Percentiles rank a stretch among this genome's conserved stretches.
Evolutionary conservation across 192 early-diverging fungal genomes (phyloP).

Genomic region (Podochytrium sp.): DNA sequence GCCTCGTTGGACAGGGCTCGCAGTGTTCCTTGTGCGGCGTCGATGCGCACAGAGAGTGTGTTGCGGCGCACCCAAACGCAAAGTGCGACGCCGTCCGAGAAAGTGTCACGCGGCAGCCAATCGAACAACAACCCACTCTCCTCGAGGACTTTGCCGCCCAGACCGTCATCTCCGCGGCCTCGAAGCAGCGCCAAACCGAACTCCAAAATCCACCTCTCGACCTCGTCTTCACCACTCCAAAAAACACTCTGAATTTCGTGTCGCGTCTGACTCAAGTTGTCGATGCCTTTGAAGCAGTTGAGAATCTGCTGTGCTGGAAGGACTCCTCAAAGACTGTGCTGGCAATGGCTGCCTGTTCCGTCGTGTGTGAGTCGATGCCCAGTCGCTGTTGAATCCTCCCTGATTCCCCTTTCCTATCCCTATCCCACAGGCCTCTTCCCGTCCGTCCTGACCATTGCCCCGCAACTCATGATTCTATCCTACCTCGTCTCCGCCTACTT

Average conservation of each 20-base stretch:
- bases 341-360: constrained; percentile 35
- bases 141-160: constrained; percentile 51
- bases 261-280: constrained; percentile 67
- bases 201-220: constrained; percentile 60
- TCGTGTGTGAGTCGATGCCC: constrained; percentile 46
- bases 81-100: background rate
- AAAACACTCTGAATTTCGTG: constrained; percentile 73
- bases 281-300: constrained; percentile 61
- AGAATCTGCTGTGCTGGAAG: constrained; percentile 72
- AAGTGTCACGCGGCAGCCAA: background rate
- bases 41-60: constrained; percentile 22
- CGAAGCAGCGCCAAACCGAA: constrained; percentile 43
- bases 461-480: constrained; percentile 55
- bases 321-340: constrained; percentile 65
- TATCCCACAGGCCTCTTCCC: constrained; percentile 64
- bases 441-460: constrained; percentile 53
- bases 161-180: constrained; percentile 42
- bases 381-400: background rate
- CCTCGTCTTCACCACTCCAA: constrained; percentile 66
- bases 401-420: constrained; percentile 14
- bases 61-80: background rate
- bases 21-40: constrained; percentile 45
- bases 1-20: constrained; percentile 67
- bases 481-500: constrained; percentile 59
- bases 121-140: background rate